These are phyloP conservation scores for Pseudogymnoascus sp. DNA, from an alignment of 2,329 filamentous ascomycete genomes.

Conservation along the genomic window DNA sequence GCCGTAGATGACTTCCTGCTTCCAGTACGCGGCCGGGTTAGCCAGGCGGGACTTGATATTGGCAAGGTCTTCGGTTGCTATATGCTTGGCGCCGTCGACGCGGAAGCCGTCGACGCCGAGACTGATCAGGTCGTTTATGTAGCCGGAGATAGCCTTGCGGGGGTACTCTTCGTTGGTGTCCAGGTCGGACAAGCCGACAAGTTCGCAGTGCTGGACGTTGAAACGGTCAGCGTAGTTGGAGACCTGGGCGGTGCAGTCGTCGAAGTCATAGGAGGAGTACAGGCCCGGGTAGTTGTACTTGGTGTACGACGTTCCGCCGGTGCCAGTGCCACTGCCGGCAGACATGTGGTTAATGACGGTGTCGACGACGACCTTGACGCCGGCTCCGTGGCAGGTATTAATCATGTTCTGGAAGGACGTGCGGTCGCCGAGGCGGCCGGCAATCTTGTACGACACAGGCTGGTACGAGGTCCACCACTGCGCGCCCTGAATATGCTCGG, in stretches of 20 bases:
- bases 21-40: conserved; percentile 1
- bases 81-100: neutral
- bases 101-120: neutral
- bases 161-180: neutral
- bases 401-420: neutral
- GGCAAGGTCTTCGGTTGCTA: conserved; percentile 1
- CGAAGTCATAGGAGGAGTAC: neutral
- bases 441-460: neutral
- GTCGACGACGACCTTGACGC: neutral
- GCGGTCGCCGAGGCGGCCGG: neutral
- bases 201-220: conserved; percentile 1
- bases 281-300: conserved; percentile 5
- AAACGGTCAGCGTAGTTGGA: neutral
- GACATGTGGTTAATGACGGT: conserved; percentile 2
- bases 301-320: neutral
- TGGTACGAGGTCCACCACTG: conserved; percentile 5
- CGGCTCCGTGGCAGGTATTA: neutral
- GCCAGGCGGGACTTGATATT: neutral
- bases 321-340: neutral
- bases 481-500: neutral
- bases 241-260: neutral
- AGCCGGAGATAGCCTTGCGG: neutral
- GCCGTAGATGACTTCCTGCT: conserved; percentile 4
- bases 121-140: conserved; percentile 1
- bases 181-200: neutral